A percentile compares a stretch with the other conserved stretches of the same genome.
phyloP scores from a whole-genome alignment of 2,329 filamentous ascomycete species.

The Arthrobotrys pseudoclavata region DNA sequence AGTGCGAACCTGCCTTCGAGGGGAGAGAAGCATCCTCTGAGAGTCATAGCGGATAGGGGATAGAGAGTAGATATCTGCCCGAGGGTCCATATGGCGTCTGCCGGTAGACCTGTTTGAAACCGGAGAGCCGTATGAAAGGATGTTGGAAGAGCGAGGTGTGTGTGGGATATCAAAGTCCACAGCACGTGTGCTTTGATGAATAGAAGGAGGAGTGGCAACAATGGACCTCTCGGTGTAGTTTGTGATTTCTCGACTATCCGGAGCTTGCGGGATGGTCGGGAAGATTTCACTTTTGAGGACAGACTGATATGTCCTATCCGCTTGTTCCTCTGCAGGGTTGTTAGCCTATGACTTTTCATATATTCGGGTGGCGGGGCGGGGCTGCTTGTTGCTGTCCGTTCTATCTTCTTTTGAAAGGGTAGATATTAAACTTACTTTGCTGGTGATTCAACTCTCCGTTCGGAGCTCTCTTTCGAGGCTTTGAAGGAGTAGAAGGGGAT shows the following conservation, averaged over 20 bases:
- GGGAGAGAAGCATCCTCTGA: conserved; percentile 91
- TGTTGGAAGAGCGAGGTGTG: conserved; percentile 95
- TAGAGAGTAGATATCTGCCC: conserved; percentile 93
- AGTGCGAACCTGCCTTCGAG: conserved; percentile 86
- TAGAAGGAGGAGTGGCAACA: conserved; percentile 61
- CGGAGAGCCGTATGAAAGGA: conserved; percentile 91
- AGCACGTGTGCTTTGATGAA: conserved; percentile 56
- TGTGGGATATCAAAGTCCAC: conserved; percentile 72
- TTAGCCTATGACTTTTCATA: conserved; percentile 29
- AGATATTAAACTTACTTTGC: conserved; percentile 76
- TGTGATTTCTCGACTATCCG: conserved; percentile 64
- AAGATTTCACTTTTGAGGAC: conserved; percentile 92
- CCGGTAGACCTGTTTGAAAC: conserved; percentile 76
- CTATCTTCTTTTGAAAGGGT: neutral
- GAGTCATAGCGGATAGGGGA: conserved; percentile 94
- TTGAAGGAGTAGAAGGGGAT: conserved; percentile 90
- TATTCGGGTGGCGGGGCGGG: conserved; percentile 15
- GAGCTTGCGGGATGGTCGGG: conserved; percentile 87
- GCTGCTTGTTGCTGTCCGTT: conserved; percentile 25
- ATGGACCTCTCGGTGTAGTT: conserved; percentile 58
- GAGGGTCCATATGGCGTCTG: conserved; percentile 87
- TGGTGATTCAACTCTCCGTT: conserved; percentile 95
- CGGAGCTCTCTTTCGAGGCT: conserved; percentile 83
- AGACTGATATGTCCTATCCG: conserved; percentile 90
- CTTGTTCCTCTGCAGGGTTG: conserved; percentile 79